Evolutionary conservation across 129 eudicot genomes (phyloP), one percentile per base, ranked within the genome.

Genomic region (Cynara cardunculus): DNA sequence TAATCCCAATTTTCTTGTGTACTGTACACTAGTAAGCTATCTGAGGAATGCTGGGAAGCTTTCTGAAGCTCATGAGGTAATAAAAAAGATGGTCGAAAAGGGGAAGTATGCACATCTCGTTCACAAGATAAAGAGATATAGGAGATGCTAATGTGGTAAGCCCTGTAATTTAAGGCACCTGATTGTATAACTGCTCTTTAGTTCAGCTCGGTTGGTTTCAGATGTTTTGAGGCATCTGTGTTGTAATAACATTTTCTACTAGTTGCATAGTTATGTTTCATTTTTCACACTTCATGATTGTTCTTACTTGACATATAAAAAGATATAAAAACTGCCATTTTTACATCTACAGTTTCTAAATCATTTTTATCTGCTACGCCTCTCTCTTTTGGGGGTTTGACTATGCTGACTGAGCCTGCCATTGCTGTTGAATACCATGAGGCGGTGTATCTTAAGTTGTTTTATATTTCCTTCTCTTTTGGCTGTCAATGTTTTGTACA

Each of bases 1-100:
- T 84, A 87, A 85, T 78, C 99, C 99, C 44, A 94, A 92, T 86
- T 94, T 94, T 79, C 88, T 90, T 68, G 96, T 94, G 91, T 94
- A 94, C 83, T 89, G 88, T 87, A 94, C 99, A 71, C 80, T 94
- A 62, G 91, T 93, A 46, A 80, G 90, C 68, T 86, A 87, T 70
- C 75, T 93, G 65, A 83, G 87, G 49, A 91, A 88, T 25, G 93
- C 96, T 69, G 98, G 96, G 69, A 91, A 87, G 84, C 76, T 84
- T 80, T 89, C 90, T 46, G 81, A 89, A 80, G 98, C 98, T 77
- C 86, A 89, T 72, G 89, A 91, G 77, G 86, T 91, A 18, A 85
- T 93, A 59, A 89, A 72, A 61, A 74, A 79, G 81, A 87, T 93
- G 98, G 85, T 87, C 73, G 96, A 90, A 75, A 93, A 89, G 80